phyloP scores from a whole-genome alignment of 2,329 filamentous ascomycete genomes.

The Claviceps sp. region DNA sequence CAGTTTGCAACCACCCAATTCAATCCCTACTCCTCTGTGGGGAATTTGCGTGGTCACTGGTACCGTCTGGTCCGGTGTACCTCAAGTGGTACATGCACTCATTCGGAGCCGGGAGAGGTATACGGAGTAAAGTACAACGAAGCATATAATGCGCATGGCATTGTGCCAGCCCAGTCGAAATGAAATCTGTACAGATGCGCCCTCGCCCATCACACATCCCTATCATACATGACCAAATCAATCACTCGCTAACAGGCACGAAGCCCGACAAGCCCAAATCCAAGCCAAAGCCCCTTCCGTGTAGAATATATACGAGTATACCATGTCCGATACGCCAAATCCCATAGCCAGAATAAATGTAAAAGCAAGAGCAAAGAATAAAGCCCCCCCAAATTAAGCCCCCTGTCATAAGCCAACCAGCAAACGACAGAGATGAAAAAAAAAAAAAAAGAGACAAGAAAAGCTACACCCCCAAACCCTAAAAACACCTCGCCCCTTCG shows the following conservation, averaged over 20 bases:
- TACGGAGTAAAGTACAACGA: no score
- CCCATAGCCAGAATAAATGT: neutral
- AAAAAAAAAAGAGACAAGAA: neutral
- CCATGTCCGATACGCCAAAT: slow-evolving; percentile 1
- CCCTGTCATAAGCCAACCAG: neutral
- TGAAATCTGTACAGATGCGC: slow-evolving; percentile 2
- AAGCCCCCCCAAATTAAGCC: neutral
- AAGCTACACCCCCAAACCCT: neutral
- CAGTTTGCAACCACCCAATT: no score
- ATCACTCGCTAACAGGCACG: slow-evolving; percentile 1
- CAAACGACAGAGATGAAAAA: neutral
- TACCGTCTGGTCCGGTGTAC: no score
- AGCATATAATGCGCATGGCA: neutral
- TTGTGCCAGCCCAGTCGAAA: neutral
- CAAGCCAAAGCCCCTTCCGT: neutral
- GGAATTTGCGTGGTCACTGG: no score
- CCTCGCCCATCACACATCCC: neutral
- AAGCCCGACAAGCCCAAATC: neutral
- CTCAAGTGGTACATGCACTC: no score
- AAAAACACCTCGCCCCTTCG: neutral
- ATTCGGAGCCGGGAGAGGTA: no score
- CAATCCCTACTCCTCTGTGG: no score
- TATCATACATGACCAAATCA: slow-evolving; percentile 1
- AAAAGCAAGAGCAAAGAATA: neutral
- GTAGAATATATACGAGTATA: neutral